Evolutionary conservation across 2,329 filamentous ascomycete species (phyloP).

Genomic region (Trichoderma endophyticum): DNA sequence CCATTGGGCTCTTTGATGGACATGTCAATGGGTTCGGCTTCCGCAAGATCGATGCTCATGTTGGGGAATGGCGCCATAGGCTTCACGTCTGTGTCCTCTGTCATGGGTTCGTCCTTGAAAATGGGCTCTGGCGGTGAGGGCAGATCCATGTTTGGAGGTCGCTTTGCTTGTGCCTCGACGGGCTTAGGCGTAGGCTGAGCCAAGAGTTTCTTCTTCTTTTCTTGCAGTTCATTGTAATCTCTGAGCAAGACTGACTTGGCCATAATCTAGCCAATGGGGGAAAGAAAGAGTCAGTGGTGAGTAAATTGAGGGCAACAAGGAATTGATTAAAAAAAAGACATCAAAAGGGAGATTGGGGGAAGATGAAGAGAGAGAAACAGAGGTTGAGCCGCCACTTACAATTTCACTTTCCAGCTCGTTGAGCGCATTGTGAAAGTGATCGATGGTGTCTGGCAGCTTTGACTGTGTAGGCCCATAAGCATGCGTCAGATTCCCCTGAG

Average conservation of each 20-base stretch:
- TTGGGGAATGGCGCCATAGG: slow-evolving; percentile 55
- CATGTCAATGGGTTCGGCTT: slow-evolving; percentile 19
- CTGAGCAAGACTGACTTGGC: slow-evolving; percentile 56
- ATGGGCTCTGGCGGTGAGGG: slow-evolving; percentile 33
- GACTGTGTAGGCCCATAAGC: slow-evolving; percentile 35
- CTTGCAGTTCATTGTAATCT: slow-evolving; percentile 46
- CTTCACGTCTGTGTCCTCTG: slow-evolving; percentile 36
- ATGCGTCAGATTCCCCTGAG: slow-evolving; percentile 37
- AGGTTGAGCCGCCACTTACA: slow-evolving; percentile 37
- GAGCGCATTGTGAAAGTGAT: slow-evolving; percentile 50
- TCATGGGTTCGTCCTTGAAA: slow-evolving; percentile 32
- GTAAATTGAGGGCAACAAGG: neutral
- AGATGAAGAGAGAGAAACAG: neutral
- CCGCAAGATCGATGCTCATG: slow-evolving; percentile 49
- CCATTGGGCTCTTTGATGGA: neutral
- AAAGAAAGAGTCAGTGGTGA: neutral
- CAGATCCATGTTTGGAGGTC: slow-evolving; percentile 37
- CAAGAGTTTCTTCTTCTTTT: slow-evolving; percentile 25
- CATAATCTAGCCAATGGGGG: slow-evolving; percentile 29
- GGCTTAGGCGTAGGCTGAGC: slow-evolving; percentile 26
- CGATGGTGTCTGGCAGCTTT: slow-evolving; percentile 47
- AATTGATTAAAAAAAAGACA: neutral
- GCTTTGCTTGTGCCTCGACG: slow-evolving; percentile 36
- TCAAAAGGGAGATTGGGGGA: neutral
- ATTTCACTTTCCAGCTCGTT: slow-evolving; percentile 58